Evolutionary conservation across 2,329 filamentous ascomycete species (phyloP).

Genomic region (Pseudogymnoascus destructans): DNA sequence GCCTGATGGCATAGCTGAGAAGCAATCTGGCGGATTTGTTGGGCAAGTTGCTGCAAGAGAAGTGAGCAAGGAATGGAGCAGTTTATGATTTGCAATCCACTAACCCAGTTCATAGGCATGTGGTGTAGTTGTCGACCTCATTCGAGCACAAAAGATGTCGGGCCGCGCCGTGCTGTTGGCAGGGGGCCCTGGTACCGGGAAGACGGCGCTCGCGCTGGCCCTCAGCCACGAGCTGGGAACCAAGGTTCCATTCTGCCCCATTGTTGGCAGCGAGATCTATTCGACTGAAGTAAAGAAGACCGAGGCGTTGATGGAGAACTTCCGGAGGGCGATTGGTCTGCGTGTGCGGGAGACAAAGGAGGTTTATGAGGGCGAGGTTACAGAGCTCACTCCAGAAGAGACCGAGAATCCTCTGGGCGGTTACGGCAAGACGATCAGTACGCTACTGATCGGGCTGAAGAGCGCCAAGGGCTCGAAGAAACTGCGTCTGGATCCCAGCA

Average conservation of each 20-base stretch:
- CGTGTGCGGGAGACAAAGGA: conserved; percentile 98
- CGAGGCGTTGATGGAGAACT: conserved; percentile 98
- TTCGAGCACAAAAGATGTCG: conserved; percentile 94
- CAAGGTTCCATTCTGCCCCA: conserved; percentile 96
- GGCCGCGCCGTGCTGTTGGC: conserved; percentile 86
- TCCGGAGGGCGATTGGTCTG: conserved; percentile 86
- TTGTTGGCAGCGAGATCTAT: conserved; percentile 96
- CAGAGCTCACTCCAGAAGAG: conserved; percentile 93
- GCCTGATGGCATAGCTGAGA: conserved; percentile 73
- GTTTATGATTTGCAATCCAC: neutral
- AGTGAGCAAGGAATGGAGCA: conserved; percentile 34
- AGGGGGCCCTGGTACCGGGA: conserved; percentile 89
- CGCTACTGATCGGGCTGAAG: conserved; percentile 86
- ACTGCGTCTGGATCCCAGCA: conserved; percentile 87
- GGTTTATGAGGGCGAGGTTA: conserved; percentile 97
- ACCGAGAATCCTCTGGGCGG: conserved; percentile 93
- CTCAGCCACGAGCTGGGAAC: conserved; percentile 95
- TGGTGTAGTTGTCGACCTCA: conserved; percentile 89
- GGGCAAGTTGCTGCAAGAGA: conserved; percentile 82
- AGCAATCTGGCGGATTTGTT: conserved; percentile 69
- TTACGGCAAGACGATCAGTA: conserved; percentile 95
- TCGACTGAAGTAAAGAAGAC: conserved; percentile 99
- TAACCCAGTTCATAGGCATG: conserved; percentile 51
- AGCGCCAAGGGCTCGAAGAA: conserved; percentile 97
- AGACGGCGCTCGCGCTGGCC: conserved; percentile 88